Evolutionary conservation across 805 yeast species (phyloP).

Genomic region (Ogataea sp.): DNA sequence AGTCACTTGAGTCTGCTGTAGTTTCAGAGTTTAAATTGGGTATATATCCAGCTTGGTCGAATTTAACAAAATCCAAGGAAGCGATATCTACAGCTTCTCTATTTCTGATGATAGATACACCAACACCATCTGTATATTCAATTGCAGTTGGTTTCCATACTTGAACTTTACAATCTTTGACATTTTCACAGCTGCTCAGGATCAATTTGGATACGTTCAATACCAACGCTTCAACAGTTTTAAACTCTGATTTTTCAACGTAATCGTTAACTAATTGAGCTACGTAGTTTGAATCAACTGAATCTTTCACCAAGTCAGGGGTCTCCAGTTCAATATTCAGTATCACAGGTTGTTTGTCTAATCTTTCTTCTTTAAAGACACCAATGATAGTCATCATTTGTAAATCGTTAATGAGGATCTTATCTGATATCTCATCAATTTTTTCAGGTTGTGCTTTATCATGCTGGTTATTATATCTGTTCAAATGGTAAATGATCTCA

Average conservation of each 20-base stretch:
- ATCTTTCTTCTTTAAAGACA: slow-evolving; percentile 83
- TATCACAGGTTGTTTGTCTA: slow-evolving; percentile 68
- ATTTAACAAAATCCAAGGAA: slow-evolving; percentile 3
- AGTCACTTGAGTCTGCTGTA: no score
- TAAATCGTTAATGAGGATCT: slow-evolving; percentile 38
- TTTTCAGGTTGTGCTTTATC: neutral
- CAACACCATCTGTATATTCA: slow-evolving; percentile 82
- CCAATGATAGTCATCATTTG: slow-evolving; percentile 77
- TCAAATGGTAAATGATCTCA: slow-evolving; percentile 5
- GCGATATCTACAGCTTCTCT: slow-evolving; percentile 5
- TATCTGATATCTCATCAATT: slow-evolving; percentile 1
- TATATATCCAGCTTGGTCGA: slow-evolving; percentile 4
- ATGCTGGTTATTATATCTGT: slow-evolving; percentile 1
- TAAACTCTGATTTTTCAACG: slow-evolving; percentile 74
- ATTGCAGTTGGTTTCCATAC: slow-evolving; percentile 88
- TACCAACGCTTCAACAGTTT: slow-evolving; percentile 91
- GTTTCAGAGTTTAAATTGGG: slow-evolving; percentile 24
- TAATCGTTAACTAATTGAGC: slow-evolving; percentile 45
- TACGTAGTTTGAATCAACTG: slow-evolving; percentile 27
- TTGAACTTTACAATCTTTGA: slow-evolving; percentile 33
- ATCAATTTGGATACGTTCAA: slow-evolving; percentile 47
- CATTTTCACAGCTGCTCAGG: slow-evolving; percentile 4
- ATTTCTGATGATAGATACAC: slow-evolving; percentile 59
- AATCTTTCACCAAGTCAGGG: slow-evolving; percentile 6
- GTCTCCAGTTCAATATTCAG: slow-evolving; percentile 45